phyloP scores from a whole-genome alignment of 176 grass and related monocot species.

The Rhipidocladum racemiflorum region DNA sequence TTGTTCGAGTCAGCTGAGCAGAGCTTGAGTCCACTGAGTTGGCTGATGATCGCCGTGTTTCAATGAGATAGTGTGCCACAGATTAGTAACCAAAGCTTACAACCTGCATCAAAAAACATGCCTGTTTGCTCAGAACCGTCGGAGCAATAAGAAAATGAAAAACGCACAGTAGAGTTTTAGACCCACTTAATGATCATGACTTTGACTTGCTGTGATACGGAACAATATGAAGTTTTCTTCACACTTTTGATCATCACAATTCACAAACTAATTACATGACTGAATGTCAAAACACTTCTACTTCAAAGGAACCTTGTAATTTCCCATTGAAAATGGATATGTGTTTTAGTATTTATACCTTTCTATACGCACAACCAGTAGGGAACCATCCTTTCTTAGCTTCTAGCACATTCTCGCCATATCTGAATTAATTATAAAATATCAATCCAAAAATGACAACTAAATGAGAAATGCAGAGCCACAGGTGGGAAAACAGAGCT shows the following conservation, averaged over 20 bases:
- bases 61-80: constrained; percentile 85
- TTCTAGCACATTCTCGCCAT: constrained; percentile 95
- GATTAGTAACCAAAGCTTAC: constrained; percentile 71
- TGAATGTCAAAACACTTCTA: not conserved
- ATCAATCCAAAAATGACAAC: not conserved
- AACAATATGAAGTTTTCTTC: not conserved
- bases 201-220: not conserved
- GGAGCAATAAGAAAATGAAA: not conserved
- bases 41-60: constrained; percentile 43
- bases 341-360: constrained; percentile 39
- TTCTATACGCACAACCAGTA: constrained; percentile 62
- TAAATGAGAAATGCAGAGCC: not conserved
- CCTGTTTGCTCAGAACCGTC: not conserved
- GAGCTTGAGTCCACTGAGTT: constrained; percentile 19
- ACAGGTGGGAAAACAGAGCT: not conserved
- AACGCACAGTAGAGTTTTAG: no score
- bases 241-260: not conserved
- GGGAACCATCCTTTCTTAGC: constrained; percentile 90
- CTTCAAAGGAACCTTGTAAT: not conserved
- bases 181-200: no score
- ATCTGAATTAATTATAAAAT: constrained; percentile 46
- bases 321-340: not conserved
- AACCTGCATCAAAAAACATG: constrained; percentile 34
- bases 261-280: not conserved
- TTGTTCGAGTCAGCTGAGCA: constrained; percentile 37